These are phyloP conservation scores for Friedmanniomyces simplex DNA, from an alignment of 495 filamentous ascomycete genomes.

Conservation along the genomic window DNA sequence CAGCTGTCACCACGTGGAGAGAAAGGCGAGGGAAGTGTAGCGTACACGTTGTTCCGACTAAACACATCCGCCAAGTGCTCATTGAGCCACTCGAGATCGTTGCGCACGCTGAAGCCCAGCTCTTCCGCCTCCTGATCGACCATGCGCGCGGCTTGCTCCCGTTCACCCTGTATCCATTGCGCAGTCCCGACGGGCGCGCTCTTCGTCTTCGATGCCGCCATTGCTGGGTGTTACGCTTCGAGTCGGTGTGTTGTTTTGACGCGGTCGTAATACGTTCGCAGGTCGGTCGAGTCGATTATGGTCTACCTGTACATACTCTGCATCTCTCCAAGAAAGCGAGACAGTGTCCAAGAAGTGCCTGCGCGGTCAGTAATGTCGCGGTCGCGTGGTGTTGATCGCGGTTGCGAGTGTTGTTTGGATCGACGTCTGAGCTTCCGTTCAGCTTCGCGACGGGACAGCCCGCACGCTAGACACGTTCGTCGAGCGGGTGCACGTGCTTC, in stretches of 20 bases:
- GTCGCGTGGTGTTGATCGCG: neutral
- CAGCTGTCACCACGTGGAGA: neutral
- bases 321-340: neutral
- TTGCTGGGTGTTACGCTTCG: slow-evolving; percentile 1
- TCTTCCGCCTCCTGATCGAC: slow-evolving; percentile 53
- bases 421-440: neutral
- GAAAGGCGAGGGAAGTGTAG: slow-evolving; percentile 26
- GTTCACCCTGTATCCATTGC: slow-evolving; percentile 58
- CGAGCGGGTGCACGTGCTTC: no score
- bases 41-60: slow-evolving; percentile 73
- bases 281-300: neutral
- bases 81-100: slow-evolving; percentile 25
- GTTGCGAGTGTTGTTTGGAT: neutral
- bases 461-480: no score
- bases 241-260: neutral
- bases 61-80: slow-evolving; percentile 25
- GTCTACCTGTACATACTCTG: neutral
- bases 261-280: no score
- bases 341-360: neutral
- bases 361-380: neutral
- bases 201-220: slow-evolving; percentile 27
- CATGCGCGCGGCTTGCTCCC: slow-evolving; percentile 51
- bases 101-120: slow-evolving; percentile 14
- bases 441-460: neutral
- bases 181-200: slow-evolving; percentile 48